A percentile compares a stretch with the other conserved stretches of the same genome.
phyloP scores from a whole-genome alignment of 768 basidiomycete genomes.

The Leccinum incarnatum region DNA sequence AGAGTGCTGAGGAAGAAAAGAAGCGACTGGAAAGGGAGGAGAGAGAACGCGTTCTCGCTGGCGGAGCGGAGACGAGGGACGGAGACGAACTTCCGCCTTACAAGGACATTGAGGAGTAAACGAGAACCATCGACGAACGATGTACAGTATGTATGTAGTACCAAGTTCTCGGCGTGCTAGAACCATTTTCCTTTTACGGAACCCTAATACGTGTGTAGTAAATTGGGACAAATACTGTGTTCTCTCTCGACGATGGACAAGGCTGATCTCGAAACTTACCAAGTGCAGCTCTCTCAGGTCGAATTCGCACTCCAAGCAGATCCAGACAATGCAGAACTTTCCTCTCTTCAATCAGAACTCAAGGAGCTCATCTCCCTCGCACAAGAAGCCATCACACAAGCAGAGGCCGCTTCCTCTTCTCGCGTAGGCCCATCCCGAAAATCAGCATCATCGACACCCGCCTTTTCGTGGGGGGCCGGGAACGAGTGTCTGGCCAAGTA shows the following conservation, averaged over 20 bases:
- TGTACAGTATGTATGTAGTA: not conserved
- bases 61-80: slow-evolving; percentile 13
- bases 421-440: slow-evolving; percentile 60
- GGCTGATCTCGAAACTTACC: slow-evolving; percentile 83
- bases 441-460: slow-evolving; percentile 45
- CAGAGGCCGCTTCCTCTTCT: slow-evolving; percentile 58
- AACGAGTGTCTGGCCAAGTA: slow-evolving; percentile 87
- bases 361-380: slow-evolving; percentile 82
- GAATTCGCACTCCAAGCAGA: slow-evolving; percentile 75
- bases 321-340: slow-evolving; percentile 70
- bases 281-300: slow-evolving; percentile 87
- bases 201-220: slow-evolving; percentile 4
- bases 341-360: slow-evolving; percentile 71
- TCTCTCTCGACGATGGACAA: slow-evolving; percentile 39
- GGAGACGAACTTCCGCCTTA: slow-evolving; percentile 44
- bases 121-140: not conserved
- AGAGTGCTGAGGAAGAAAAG: slow-evolving; percentile 68
- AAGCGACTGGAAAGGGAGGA: slow-evolving; percentile 64
- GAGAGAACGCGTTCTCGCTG: slow-evolving; percentile 48
- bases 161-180: not conserved
- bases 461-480: slow-evolving; percentile 70
- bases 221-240: not conserved
- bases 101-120: slow-evolving; percentile 34
- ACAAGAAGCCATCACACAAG: slow-evolving; percentile 65
- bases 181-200: slow-evolving; percentile 20